Conservation (phyloP, 495 filamentous ascomycete genomes). For the Geopyxis carbonaria region DNA sequence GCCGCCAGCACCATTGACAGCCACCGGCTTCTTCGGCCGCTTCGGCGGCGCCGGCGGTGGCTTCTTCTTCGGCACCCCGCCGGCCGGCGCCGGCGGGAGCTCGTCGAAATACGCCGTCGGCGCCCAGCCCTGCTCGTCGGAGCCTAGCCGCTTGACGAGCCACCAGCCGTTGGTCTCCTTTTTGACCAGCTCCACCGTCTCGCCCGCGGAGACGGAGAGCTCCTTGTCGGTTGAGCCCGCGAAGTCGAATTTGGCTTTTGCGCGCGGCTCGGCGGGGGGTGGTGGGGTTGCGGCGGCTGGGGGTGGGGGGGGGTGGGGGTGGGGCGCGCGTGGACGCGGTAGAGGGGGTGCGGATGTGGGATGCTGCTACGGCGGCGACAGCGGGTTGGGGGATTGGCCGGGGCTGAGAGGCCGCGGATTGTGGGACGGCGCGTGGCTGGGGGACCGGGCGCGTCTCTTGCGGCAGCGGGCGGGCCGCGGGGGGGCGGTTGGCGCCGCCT, state of each 20-base stretch:
- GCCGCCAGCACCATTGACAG: slow-evolving; percentile 33
- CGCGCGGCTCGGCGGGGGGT: slow-evolving; percentile 53
- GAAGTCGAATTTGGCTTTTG: slow-evolving; percentile 79
- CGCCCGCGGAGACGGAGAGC: slow-evolving; percentile 54
- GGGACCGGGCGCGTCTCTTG: slow-evolving; percentile 22
- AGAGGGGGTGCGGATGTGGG: slow-evolving; percentile 30
- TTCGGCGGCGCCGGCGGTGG: slow-evolving; percentile 77
- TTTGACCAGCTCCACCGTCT: slow-evolving; percentile 67
- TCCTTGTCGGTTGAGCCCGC: slow-evolving; percentile 60
- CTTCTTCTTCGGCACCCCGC: slow-evolving; percentile 46
- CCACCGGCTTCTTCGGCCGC: slow-evolving; percentile 49
- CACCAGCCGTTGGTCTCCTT: slow-evolving; percentile 95
- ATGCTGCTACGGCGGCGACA: slow-evolving; percentile 17
- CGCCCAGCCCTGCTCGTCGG: slow-evolving; percentile 66
- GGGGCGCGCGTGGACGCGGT: slow-evolving; percentile 35
- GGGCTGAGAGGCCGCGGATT: slow-evolving; percentile 20
- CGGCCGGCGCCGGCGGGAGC: slow-evolving; percentile 37
- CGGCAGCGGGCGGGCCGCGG: slow-evolving; percentile 32
- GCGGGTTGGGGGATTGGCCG: slow-evolving; percentile 28
- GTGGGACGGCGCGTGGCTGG: slow-evolving; percentile 28
- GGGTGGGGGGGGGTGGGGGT: slow-evolving; percentile 52
- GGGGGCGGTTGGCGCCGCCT: slow-evolving; percentile 46
- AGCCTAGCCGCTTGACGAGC: slow-evolving; percentile 55
- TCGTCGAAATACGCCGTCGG: slow-evolving; percentile 88
- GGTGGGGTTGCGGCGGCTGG: slow-evolving; percentile 52